Base-by-base conservation (phyloP, 305 asterid genomes). In the Nicotiana rustica region DNA sequence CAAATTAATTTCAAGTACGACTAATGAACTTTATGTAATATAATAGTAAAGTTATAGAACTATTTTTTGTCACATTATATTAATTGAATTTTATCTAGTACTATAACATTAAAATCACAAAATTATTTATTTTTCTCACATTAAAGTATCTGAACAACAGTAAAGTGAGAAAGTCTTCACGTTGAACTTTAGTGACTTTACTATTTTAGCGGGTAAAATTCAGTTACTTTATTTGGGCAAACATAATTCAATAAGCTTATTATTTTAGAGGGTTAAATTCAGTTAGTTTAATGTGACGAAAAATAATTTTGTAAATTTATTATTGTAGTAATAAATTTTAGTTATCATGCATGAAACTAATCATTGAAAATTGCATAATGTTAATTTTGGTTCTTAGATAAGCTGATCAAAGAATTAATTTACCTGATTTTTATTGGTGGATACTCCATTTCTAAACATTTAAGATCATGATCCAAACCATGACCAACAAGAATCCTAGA, bases 401-500 rank as follows among this genome's bases (percentile, higher is more conserved):
- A 71, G 29, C 7, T 21, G 62, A 73, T 47, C 15, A 57, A 62
- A 55, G 65, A 80, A 71, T 89, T 88, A 80, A 80, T 89, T 89
- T 89, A 84, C 99, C 98, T 95, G 88, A 90, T 89, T 81, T 92
- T 77, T 36, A 89, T 62, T 35, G 89, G 44, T 0, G 99, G 99
- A 77, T 94, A 95, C 56, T 93, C 98, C 49, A 91, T 47, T 85
- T 94, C 99, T 83, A 95, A 86, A 87, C 97, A 88, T 89, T 90
- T 94, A 68, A 95, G 90, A 79, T 94, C 96, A 59, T 94, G 98
- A 90, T 95, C 98, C 73, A 95, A 78, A 56, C 97, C 97, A 82
- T 94, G 99, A 29, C 99, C 97, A 1, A 94, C 95, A 76, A 95
- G 97, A 82, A 94, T 88, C 83, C 97, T 84, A 56, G 98, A 95